Conservation (phyloP, 345 rosid genomes). For the Brassica nigra region DNA sequence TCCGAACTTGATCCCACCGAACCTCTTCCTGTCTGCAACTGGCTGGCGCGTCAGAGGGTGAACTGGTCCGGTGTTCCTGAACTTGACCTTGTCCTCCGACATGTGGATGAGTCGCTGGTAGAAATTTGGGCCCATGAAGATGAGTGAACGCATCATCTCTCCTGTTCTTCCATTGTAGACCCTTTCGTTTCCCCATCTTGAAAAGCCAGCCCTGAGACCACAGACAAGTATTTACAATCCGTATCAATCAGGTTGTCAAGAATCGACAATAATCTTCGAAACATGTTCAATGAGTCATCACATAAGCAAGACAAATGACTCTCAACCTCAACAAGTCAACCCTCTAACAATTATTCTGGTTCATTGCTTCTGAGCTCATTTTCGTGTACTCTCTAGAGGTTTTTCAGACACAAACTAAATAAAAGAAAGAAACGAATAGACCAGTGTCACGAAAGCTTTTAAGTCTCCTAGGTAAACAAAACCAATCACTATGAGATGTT, state of each 20-base stretch:
- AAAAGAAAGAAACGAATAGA: not conserved
- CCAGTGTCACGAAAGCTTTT: conserved; percentile 5
- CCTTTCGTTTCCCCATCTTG: conserved; percentile 87
- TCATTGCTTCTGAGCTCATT: not conserved
- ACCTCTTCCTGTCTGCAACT: conserved; percentile 82
- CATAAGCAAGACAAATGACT: conserved; percentile 12
- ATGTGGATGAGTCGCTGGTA: conserved; percentile 84
- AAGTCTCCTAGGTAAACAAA: not conserved
- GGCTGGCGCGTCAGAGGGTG: conserved; percentile 94
- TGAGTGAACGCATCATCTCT: conserved; percentile 65
- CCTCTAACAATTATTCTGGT: conserved; percentile 12
- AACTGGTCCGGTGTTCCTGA: conserved; percentile 89
- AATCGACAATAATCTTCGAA: not conserved
- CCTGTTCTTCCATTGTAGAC: conserved; percentile 80
- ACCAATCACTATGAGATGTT: not conserved
- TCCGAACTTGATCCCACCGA: conserved; percentile 86
- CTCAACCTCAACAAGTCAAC: not conserved
- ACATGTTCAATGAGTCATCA: not conserved
- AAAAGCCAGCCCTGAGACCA: conserved; percentile 73
- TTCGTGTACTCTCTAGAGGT: not conserved
- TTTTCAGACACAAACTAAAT: not conserved
- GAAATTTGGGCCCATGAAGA: conserved; percentile 90
- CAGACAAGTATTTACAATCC: not conserved
- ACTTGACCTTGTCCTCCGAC: conserved; percentile 93
- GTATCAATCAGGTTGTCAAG: not conserved